Evolutionary conservation across 192 early-diverging fungal species (phyloP).

Genomic region (Entomortierella parvispora): DNA sequence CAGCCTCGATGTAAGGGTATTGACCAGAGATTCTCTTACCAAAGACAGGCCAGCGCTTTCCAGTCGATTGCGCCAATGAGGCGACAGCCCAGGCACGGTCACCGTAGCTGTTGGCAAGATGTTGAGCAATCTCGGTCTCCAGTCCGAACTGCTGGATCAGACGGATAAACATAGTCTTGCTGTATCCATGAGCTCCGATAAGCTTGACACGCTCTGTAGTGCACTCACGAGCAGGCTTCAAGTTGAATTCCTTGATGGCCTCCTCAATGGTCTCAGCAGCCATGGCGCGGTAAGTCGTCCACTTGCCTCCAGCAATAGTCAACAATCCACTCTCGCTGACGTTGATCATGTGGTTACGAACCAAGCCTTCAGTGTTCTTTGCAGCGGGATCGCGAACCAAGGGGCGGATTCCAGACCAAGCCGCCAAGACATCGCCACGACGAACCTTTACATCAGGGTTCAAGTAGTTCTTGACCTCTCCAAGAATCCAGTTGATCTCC

Average conservation of each 20-base stretch:
- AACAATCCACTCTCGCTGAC: constrained; percentile 82
- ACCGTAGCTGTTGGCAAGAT: constrained; percentile 92
- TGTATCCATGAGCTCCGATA: constrained; percentile 89
- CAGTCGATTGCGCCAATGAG: constrained; percentile 77
- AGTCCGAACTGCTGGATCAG: constrained; percentile 96
- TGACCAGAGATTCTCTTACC: constrained; percentile 79
- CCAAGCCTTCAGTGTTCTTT: constrained; percentile 90
- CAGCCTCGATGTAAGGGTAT: constrained; percentile 95
- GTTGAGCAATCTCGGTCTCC: constrained; percentile 91
- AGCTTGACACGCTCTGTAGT: constrained; percentile 80
- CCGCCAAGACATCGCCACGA: constrained; percentile 94
- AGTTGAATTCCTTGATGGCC: constrained; percentile 80
- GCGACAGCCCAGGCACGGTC: constrained; percentile 96
- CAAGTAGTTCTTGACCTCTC: constrained; percentile 92
- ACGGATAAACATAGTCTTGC: constrained; percentile 94
- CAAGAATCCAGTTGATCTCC: constrained; percentile 95
- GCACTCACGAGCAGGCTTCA: constrained; percentile 76
- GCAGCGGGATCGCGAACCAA: constrained; percentile 95
- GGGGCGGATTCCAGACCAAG: constrained; percentile 98
- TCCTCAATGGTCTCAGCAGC: constrained; percentile 93
- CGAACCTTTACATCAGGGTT: constrained; percentile 95
- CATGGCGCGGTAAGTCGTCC: constrained; percentile 99
- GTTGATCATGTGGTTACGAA: constrained; percentile 98
- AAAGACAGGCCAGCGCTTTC: constrained; percentile 81
- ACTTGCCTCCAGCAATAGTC: constrained; percentile 98